Evolutionary conservation across 148 eudicot species (phyloP), one percentile per base, ranked within the genome.

Genomic region (Euryodendron excelsum): DNA sequence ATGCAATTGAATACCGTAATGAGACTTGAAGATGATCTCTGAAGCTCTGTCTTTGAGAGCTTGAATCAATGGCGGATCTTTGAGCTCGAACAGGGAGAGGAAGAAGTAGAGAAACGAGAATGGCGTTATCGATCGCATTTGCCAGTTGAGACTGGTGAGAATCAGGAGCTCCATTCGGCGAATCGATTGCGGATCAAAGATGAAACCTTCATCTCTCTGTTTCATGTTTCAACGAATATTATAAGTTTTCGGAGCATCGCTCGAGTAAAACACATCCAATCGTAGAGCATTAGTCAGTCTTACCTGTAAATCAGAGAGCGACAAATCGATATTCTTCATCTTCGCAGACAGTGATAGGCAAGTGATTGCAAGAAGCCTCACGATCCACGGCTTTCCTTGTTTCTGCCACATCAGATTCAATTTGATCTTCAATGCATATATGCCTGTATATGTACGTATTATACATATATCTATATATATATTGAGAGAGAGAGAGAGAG

Each of bases 111-210:
- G 66, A 59, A 85, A 85, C 2, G 85, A 79, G 69, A 85, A 85
- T 0, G 87, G 87, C 15, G 85, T 85, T 11, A 85, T 72, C 23
- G 85, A 79, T 60, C 85, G 76, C 87, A 82, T 82, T 67, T 76
- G 70, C 87, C 87, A 85, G 25, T 79, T 50, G 50, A 85, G 80
- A 63, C 80, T 78, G n/a, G 75, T 53, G 36, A 85, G 82, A 25
- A 85, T 41, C 25, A 82, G 58, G 69, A 58, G 50, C 80, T 85
- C 87, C 87, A 85, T 85, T 37, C 82, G 44, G 17, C 76, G 44
- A 37, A 82, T 58, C 4, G 80, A 63, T 73, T 72, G 74, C 17
- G 76, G 11, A 41, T 85, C 82, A 1, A 82, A 81, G 41, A 73
- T 73, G 50, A 74, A 75, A 25, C 84, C 84, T 39, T 53, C 77